Evolutionary conservation across 352 stramenopile genomes (phyloP), one percentile per base, ranked within the genome.

Genomic region (Pythium angustatum): DNA sequence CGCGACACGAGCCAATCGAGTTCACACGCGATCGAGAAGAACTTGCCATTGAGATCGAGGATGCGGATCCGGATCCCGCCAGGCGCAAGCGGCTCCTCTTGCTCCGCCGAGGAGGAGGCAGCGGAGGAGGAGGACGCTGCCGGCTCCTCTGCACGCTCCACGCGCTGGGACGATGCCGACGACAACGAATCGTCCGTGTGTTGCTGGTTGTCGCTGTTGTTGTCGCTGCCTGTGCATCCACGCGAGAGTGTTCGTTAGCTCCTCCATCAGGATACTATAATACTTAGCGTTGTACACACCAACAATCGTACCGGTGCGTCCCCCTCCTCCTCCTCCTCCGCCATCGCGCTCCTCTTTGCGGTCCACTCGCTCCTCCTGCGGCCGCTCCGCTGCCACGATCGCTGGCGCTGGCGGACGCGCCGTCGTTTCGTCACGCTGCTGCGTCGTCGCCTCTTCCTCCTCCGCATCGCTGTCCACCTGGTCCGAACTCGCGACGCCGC

Each of bases 31-130:
- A 96, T 86, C 36, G 75, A 81, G 63, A 93, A 94, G 64, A 90
- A 91, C 58, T 93, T 95, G 55, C 87, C 87, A 55, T 94, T 93
- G 12, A 95, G 63, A 66, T 95, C 85, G 45, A 95, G 61, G 41
- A 95, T 93, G 31, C 85, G 81, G 33, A 95, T 74, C 43, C 79
- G 69, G 48, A 95, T 76, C 21, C 66, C 72, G 21, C 79, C 83
- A 0, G 69, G 64, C 36, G 68, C 61, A 5, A 79, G 65, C 15
- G 68, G 53, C 47, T 47, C 47, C 11, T 49, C 47, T 7, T 50
- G 34, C 22, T 5, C 38, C 34, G 34, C 52, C 21, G 9, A 14
- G n/a, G n/a, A n/a, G n/a, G n/a, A n/a, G n/a, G n/a, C n/a, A n/a
- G n/a, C n/a, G n/a, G n/a, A n/a, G n/a, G 48, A 38, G 6, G 48